Conservation (phyloP, 148 eudicot species). For the Tetragonia tetragonoides region DNA sequence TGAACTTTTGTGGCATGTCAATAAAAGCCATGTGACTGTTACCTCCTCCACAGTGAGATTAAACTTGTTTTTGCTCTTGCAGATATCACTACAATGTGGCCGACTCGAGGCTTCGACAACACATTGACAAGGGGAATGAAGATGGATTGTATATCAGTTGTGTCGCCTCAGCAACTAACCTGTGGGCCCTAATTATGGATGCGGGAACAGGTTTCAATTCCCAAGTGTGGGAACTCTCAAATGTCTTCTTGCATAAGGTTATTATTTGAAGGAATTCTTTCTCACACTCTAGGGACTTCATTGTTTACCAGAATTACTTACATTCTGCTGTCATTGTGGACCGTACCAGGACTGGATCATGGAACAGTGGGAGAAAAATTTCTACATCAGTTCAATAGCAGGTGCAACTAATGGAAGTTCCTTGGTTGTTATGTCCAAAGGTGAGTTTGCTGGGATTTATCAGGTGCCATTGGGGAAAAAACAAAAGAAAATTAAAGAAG, state of each 20-base stretch:
- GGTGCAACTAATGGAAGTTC: slow-evolving; percentile 54
- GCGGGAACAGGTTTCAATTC: slow-evolving; percentile 79
- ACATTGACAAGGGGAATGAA: slow-evolving; percentile 83
- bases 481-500: not conserved
- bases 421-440: slow-evolving; percentile 59
- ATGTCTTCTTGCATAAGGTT: slow-evolving; percentile 82
- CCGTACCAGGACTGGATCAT: slow-evolving; percentile 73
- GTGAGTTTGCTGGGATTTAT: slow-evolving; percentile 22
- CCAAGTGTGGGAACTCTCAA: slow-evolving; percentile 84
- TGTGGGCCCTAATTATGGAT: slow-evolving; percentile 93
- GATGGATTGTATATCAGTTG: slow-evolving; percentile 79
- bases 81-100: slow-evolving; percentile 93
- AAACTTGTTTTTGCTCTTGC: slow-evolving; percentile 19
- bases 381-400: slow-evolving; percentile 54
- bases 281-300: not conserved
- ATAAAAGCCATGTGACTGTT: not conserved
- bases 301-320: slow-evolving; percentile 10
- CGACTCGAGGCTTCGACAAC: slow-evolving; percentile 76
- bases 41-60: not conserved
- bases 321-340: not conserved
- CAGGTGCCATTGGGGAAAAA: not conserved
- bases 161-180: slow-evolving; percentile 76
- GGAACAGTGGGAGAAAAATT: slow-evolving; percentile 65
- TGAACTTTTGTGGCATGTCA: not conserved
- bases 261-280: slow-evolving; percentile 1